Base-by-base conservation (phyloP, 805 yeast genomes). In the Saccharomycopsis malanga region DNA sequence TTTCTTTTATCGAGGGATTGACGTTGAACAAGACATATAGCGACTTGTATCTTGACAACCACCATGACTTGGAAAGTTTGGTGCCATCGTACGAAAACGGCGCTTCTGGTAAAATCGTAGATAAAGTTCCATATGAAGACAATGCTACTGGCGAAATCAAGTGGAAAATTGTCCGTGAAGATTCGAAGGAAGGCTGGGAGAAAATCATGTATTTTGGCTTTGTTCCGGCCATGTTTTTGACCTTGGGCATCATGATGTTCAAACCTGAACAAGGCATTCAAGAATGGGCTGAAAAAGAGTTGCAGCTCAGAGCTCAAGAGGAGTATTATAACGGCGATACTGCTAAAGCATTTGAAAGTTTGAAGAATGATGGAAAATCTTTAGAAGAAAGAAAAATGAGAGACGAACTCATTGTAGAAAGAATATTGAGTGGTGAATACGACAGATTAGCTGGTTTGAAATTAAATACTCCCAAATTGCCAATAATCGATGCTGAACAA, bases 181-280 rank as follows among this genome's bases (percentile, higher is more conserved):
- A 81, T 45, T 79, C 75, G 57, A 79, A 79, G 60, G 94, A 86
- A 67, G 94, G 94, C 42, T 86, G 95, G 95, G 95, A 87, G 61
- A 70, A 71, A 54, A 71, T 84, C 46, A 79, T 81, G 57, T 85
- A 81, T 67, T 81, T 74, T 63, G 68, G 81, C 46, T 83, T 82
- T 55, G 74, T 86, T 50, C 95, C 95, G 17, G 78, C 80, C 22
- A 69, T 83, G 60, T 67, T 77, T 42, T 68, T 79, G 54, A 65
- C 83, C 39, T 69, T 79, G 45, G 77, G 71, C 34, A 64, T 73
- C 17, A 64, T 73, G 50, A 56, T 74, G 40, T 79, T 76, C 65
- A 69, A 75, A 53, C 66, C 71, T 44, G 74, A 73, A 50, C 74
- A 72, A 48, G 71, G 70, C 53, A 65, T 77, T 46, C 68, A 73